Evolutionary conservation across 2,329 filamentous ascomycete genomes (phyloP).

Genomic region (Chaetomium sp.): DNA sequence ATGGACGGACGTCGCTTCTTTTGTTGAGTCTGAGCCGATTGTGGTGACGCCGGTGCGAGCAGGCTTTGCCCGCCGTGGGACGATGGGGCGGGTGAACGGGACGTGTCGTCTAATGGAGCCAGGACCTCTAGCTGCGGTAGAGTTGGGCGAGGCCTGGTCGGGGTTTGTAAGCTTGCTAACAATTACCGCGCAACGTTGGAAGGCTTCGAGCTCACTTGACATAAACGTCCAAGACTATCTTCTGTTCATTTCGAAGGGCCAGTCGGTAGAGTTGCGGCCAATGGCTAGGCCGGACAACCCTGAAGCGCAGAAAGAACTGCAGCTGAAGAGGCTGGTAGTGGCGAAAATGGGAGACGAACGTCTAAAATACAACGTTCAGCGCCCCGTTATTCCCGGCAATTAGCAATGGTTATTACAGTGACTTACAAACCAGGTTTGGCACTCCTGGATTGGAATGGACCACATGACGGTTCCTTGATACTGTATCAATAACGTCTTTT

Average conservation of each 20-base stretch:
- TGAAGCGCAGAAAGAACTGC: constrained; percentile 28
- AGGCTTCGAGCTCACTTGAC: constrained; percentile 6
- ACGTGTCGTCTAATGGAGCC: neutral
- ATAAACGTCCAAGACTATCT: constrained; percentile 19
- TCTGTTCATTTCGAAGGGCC: constrained; percentile 17
- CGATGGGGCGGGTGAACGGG: neutral
- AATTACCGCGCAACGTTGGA: neutral
- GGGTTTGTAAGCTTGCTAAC: neutral
- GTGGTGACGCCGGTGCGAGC: neutral
- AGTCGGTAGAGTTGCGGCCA: constrained; percentile 24
- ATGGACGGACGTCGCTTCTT: neutral
- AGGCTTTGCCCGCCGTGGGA: neutral
- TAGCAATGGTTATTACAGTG: neutral
- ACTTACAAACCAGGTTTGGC: constrained; percentile 39
- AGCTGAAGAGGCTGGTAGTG: constrained; percentile 37
- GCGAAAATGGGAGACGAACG: constrained; percentile 37
- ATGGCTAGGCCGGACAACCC: constrained; percentile 14
- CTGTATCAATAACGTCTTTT: constrained; percentile 30
- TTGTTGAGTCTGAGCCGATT: neutral
- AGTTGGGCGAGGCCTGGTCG: neutral
- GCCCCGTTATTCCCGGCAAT: neutral
- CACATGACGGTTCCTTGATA: constrained; percentile 33
- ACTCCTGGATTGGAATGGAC: constrained; percentile 34
- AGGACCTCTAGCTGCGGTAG: neutral
- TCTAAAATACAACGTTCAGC: constrained; percentile 16